Conservation (phyloP, 805 yeast genomes). For the Monosporozyma servazzii region DNA sequence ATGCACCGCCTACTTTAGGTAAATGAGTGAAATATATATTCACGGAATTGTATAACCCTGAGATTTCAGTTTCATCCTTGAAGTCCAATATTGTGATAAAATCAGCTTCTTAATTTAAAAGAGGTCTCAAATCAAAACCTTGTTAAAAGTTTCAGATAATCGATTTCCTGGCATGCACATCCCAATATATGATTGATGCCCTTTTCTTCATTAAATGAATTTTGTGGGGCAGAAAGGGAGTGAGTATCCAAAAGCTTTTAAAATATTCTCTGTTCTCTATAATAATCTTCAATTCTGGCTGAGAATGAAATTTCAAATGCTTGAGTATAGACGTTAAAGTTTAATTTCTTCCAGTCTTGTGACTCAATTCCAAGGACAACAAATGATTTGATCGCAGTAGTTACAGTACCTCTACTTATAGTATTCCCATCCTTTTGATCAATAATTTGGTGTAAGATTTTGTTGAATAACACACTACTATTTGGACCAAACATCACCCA, state of each 20-base stretch:
- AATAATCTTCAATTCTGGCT: constrained; percentile 47
- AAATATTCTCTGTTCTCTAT: constrained; percentile 59
- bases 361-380: constrained; percentile 86
- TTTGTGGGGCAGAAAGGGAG: constrained; percentile 76
- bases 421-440: constrained; percentile 71
- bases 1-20: constrained; percentile 63
- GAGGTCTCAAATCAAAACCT: constrained; percentile 69
- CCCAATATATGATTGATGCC: constrained; percentile 69
- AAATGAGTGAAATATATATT: constrained; percentile 72
- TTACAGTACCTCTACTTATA: constrained; percentile 56
- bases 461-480: constrained; percentile 48
- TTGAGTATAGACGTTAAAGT: constrained; percentile 69
- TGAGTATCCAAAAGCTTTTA: constrained; percentile 54
- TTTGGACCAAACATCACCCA: constrained; percentile 68
- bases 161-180: constrained; percentile 76
- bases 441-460: constrained; percentile 68
- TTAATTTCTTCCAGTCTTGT: constrained; percentile 79
- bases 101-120: constrained; percentile 67
- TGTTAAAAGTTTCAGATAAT: constrained; percentile 66
- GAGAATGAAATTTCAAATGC: constrained; percentile 73
- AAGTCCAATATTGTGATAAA: constrained; percentile 68
- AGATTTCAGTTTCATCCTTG: constrained; percentile 49
- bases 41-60: constrained; percentile 66
- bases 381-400: constrained; percentile 74
- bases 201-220: constrained; percentile 78